phyloP scores from a whole-genome alignment of 2,329 filamentous ascomycete species.

The Alternaria sp. region DNA sequence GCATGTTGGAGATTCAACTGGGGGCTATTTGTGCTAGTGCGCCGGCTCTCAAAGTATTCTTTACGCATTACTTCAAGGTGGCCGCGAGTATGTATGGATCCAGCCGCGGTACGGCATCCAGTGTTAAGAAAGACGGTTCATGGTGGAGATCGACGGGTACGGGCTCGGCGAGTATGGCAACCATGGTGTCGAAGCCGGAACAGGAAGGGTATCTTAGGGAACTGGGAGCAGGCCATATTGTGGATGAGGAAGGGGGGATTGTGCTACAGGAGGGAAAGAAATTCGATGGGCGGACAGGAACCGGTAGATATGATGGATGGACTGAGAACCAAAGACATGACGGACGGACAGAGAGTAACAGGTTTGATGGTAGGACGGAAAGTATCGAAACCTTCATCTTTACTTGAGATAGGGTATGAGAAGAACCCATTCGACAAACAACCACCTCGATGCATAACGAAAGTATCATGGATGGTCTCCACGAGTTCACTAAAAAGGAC shows the following conservation, averaged over 20 bases:
- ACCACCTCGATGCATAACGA: not conserved
- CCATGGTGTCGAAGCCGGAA: not conserved
- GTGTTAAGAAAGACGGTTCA: not conserved
- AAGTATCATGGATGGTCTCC: not conserved
- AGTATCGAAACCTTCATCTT: conserved; percentile 1
- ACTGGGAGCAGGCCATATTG: not conserved
- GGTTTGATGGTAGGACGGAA: not conserved
- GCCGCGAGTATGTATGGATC: not conserved
- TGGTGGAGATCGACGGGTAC: not conserved
- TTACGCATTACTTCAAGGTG: conserved; percentile 14
- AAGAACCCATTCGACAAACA: not conserved
- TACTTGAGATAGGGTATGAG: not conserved
- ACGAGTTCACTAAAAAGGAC: not conserved
- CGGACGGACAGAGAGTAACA: not conserved
- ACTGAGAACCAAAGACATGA: not conserved
- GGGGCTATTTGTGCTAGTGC: conserved; percentile 29
- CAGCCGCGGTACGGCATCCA: not conserved
- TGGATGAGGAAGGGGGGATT: conserved; percentile 6
- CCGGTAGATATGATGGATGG: not conserved
- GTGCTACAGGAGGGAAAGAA: not conserved
- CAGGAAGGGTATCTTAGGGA: not conserved
- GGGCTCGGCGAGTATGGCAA: not conserved
- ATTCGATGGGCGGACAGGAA: not conserved
- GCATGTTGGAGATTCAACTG: conserved; percentile 27
- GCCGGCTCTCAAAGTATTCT: conserved; percentile 30